phyloP scores from a whole-genome alignment of 495 filamentous ascomycete genomes.

The Haplographium delicatum region DNA sequence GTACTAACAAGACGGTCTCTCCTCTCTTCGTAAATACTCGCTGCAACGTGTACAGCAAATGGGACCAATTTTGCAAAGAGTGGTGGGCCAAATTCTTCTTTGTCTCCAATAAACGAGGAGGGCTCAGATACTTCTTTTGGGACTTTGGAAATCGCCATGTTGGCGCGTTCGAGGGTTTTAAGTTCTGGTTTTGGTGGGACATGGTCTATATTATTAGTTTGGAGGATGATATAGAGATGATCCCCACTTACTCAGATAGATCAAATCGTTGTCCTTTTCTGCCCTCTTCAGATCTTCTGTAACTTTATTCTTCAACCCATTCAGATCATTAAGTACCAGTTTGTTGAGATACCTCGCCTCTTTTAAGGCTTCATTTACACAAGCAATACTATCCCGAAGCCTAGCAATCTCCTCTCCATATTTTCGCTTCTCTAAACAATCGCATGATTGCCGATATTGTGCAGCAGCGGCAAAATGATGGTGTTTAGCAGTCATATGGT shows the following conservation, averaged over 20 bases:
- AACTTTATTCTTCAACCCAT: slow-evolving; percentile 75
- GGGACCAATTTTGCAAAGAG: slow-evolving; percentile 90
- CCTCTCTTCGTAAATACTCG: slow-evolving; percentile 91
- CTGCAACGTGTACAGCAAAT: slow-evolving; percentile 90
- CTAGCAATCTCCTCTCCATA: slow-evolving; percentile 96
- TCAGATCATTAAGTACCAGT: slow-evolving; percentile 73
- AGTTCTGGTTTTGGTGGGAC: slow-evolving; percentile 89
- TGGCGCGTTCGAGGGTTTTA: slow-evolving; percentile 75
- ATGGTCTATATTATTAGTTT: slow-evolving; percentile 40
- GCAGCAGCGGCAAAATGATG: slow-evolving; percentile 96
- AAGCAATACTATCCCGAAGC: slow-evolving; percentile 71
- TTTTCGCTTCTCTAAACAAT: slow-evolving; percentile 87
- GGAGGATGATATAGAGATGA: background rate
- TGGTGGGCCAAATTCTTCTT: slow-evolving; percentile 72
- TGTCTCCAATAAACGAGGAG: slow-evolving; percentile 70
- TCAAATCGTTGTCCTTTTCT: slow-evolving; percentile 94
- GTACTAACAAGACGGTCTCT: slow-evolving; percentile 84
- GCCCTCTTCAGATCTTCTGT: slow-evolving; percentile 85
- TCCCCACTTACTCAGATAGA: slow-evolving; percentile 63
- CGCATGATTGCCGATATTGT: slow-evolving; percentile 88
- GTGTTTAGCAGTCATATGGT: slow-evolving; percentile 95
- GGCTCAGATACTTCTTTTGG: slow-evolving; percentile 81
- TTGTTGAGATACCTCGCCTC: slow-evolving; percentile 84
- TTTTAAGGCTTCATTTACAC: slow-evolving; percentile 81
- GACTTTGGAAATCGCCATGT: slow-evolving; percentile 77